A percentile compares a stretch with the other conserved stretches of the same genome.
Conservation (phyloP, 2,329 filamentous ascomycete genomes). For the Hypoxylon sp. region DNA sequence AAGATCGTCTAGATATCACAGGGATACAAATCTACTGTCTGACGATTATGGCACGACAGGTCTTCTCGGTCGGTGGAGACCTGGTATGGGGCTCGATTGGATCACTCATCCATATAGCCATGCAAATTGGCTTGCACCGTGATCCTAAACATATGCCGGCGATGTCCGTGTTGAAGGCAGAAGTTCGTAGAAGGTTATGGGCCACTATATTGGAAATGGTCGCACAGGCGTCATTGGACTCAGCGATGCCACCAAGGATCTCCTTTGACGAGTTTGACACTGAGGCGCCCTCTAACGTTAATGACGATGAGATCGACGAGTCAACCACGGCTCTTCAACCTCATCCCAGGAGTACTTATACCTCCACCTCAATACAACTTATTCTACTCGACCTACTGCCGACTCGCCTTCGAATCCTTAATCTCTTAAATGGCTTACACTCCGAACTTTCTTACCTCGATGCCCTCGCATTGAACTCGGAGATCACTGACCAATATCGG, state of each 20-base stretch:
- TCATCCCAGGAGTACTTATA: slow-evolving; percentile 51
- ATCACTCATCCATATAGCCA: slow-evolving; percentile 59
- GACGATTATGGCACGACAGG: slow-evolving; percentile 57
- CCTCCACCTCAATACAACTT: slow-evolving; percentile 56
- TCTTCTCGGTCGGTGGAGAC: slow-evolving; percentile 60
- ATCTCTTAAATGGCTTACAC: slow-evolving; percentile 55
- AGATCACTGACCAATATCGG: slow-evolving; percentile 52
- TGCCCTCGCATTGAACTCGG: slow-evolving; percentile 54
- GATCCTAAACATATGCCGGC: slow-evolving; percentile 58
- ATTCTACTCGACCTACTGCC: slow-evolving; percentile 56
- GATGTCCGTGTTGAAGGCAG: slow-evolving; percentile 56
- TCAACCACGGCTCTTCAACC: slow-evolving; percentile 45
- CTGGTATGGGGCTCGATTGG: slow-evolving; percentile 60
- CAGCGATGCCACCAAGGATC: slow-evolving; percentile 58
- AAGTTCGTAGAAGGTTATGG: slow-evolving; percentile 61
- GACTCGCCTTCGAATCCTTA: slow-evolving; percentile 55
- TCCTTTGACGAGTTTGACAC: slow-evolving; percentile 60
- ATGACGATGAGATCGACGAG: slow-evolving; percentile 53
- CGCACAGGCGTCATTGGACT: slow-evolving; percentile 58
- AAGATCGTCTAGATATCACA: slow-evolving; percentile 53
- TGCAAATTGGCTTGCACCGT: slow-evolving; percentile 63
- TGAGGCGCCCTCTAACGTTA: slow-evolving; percentile 55
- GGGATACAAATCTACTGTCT: slow-evolving; percentile 61
- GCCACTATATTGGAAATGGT: slow-evolving; percentile 60
- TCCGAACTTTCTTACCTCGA: slow-evolving; percentile 56